These are phyloP conservation scores for Nakazawaea pomicola DNA, from an alignment of 805 yeast species.

Conservation along the genomic window DNA sequence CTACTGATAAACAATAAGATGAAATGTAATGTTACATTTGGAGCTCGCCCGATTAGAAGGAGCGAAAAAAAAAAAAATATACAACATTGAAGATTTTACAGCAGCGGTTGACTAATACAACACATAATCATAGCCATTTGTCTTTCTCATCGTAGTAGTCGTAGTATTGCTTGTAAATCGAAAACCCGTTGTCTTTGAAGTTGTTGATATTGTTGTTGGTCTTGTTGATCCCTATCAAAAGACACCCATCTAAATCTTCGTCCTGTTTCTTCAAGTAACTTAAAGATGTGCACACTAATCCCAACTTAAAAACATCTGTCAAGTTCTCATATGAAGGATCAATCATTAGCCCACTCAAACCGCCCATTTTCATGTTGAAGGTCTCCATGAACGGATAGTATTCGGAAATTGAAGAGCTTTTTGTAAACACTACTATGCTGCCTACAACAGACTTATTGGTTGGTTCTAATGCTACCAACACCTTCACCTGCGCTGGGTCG, in stretches of 20 bases:
- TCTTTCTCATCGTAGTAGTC: conserved; percentile 19
- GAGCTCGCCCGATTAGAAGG: not conserved
- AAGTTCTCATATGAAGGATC: conserved; percentile 49
- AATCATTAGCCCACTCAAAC: conserved; percentile 46
- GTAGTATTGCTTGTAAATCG: conserved; percentile 19
- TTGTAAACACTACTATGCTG: conserved; percentile 41
- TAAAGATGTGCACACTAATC: conserved; percentile 52
- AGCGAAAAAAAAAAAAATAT: too few species aligned
- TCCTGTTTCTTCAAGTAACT: conserved; percentile 35
- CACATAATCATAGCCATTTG: conserved; percentile 4
- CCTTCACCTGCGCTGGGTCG: conserved; percentile 13
- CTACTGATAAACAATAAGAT: not conserved
- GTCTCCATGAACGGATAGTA: conserved; percentile 47
- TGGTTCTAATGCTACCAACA: conserved; percentile 51
- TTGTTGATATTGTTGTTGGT: conserved; percentile 10
- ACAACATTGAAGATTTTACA: too few species aligned
- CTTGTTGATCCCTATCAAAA: conserved; percentile 13
- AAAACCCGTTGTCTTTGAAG: conserved; percentile 22
- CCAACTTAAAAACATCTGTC: conserved; percentile 49
- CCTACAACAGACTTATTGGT: conserved; percentile 49
- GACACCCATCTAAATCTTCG: conserved; percentile 15
- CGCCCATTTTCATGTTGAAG: conserved; percentile 33
- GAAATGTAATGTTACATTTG: conserved; percentile 5
- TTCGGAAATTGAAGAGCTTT: conserved; percentile 37
- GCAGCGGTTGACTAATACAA: not conserved